Evolutionary conservation across 2,329 filamentous ascomycete genomes (phyloP), one percentile per base, ranked within the genome.

Genomic region (Exophiala calicioides): DNA sequence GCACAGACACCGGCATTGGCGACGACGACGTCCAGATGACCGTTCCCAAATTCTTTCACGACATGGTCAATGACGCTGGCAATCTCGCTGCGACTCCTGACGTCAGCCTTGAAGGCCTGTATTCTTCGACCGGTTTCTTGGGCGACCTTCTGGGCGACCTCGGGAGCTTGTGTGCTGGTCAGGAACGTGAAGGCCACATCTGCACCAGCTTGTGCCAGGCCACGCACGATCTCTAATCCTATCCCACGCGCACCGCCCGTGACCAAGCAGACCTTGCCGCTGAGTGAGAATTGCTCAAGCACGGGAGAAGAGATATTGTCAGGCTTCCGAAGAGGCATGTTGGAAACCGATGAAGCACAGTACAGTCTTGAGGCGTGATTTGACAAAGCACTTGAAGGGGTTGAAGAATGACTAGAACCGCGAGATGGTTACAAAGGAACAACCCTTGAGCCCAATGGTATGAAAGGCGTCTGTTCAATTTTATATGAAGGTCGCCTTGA

Each of bases 21-120:
- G 23, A 76, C 65, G 27, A 76, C 62, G 41, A 76, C 68, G 42
- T 73, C 67, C 7, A 76, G 63, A 23, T n/a, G n/a, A n/a, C n/a
- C n/a, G n/a, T 64, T 63, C 10, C 70, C 71, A 56, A 74, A 74
- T 30, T 71, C 68, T 5, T 56, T 49, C 2, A 58, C 60, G 10
- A 72, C 63, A 20, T 64, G 50, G 27, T 10, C 36, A 3, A 74
- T 57, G 2, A 58, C 56, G 1, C 35, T 32, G 27, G 65, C 57
- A 7, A 73, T 67, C 5, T 62, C 57, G 3, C 50, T 36, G 27
- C 62, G 58, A 33, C 62, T 52, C 9, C 50, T 47, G 3, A 69
- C 65, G 29, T 68, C 52, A 20, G 63, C 60, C 39, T 67, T 54
- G 44, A 68, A 68, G 4, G 70, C 69, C 44, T 61, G 55, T 9